Evolutionary conservation across 2,329 filamentous ascomycete genomes (phyloP), one percentile per base, ranked within the genome.

Genomic region (Cladophialophora yegresii): DNA sequence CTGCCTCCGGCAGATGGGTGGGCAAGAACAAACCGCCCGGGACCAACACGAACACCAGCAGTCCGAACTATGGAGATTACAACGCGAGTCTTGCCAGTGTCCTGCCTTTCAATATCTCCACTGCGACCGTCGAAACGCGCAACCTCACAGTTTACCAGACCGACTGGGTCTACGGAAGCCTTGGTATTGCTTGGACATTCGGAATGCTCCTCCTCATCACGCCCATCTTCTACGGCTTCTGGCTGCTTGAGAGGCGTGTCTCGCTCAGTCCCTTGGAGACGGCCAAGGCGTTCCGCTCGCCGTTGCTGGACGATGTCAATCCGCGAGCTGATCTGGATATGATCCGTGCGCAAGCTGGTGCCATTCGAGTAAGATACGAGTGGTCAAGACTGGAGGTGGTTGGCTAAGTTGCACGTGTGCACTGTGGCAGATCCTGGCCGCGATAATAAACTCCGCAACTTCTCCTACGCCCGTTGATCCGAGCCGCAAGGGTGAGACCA

Each of bases 161-260:
- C 26, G 51, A 54, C n/a, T 36, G 51, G 32, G 26, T 30, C 26
- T 54, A 32, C 16, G 47, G 47, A 26, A 16, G 47, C 13, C 20
- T 50, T 7, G 32, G 26, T n/a, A 54, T 54, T 36, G 51, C 51
- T 4, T 30, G 26, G 26, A 68, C 56, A 7, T 23, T 45, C 10
- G 9, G 63, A 2, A 56, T 40, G 13, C 30, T 58, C 26, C n/a
- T 60, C 3, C 36, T 54, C 20, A 53, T 62, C 23, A 12, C 54
- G 8, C 55, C 64, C 3, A 62, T 50, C 2, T 72, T 71, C 61
- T 16, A 58, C 22, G 65, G 61, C 63, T 57, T 72, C 45, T 65
- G 62, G 58, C 36, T 62, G 20, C 51, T 67, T 13, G 67, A 65
- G 4, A 23, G 67, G 16, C 47, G 16, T 4, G 49, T 63, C n/a